Percentiles rank a stretch among this genome's conserved stretches.
phyloP scores from a whole-genome alignment of 768 basidiomycete species.

The Pholiota molesta region DNA sequence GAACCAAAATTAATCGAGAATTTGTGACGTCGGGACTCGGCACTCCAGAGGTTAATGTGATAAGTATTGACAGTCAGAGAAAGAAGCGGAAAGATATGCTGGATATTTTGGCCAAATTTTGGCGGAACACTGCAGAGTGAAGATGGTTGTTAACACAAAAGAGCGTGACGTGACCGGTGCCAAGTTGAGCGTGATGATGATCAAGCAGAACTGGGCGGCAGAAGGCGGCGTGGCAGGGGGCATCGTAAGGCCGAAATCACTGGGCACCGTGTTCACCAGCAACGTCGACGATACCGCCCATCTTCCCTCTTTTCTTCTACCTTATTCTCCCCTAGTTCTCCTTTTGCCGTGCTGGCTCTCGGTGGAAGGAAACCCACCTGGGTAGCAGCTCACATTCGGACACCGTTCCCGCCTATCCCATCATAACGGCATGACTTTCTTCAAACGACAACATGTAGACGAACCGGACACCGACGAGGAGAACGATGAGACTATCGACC shows the following conservation, averaged over 20 bases:
- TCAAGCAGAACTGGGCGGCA: neutral
- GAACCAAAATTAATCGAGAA: neutral
- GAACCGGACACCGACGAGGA: slow-evolving; percentile 57
- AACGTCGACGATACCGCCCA: slow-evolving; percentile 16
- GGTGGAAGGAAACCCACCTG: slow-evolving; percentile 20
- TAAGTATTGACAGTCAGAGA: neutral
- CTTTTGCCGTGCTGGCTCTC: slow-evolving; percentile 27
- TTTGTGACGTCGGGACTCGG: neutral
- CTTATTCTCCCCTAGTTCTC: slow-evolving; percentile 16
- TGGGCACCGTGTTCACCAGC: slow-evolving; percentile 11
- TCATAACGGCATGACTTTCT: slow-evolving; percentile 33
- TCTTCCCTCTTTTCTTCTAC: slow-evolving; percentile 16
- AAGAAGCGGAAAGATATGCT: neutral
- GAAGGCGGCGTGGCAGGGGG: slow-evolving; percentile 5
- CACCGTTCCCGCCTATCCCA: neutral
- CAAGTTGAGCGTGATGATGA: slow-evolving; percentile 6
- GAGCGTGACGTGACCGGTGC: neutral
- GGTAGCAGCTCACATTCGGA: slow-evolving; percentile 4
- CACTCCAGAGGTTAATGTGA: neutral
- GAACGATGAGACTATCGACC: slow-evolving; percentile 74
- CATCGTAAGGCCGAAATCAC: slow-evolving; percentile 9
- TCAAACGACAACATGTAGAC: slow-evolving; percentile 44
- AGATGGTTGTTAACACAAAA: slow-evolving; percentile 4
- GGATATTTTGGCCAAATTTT: neutral
- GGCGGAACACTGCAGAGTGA: neutral